Base-by-base conservation (phyloP, 768 basidiomycete genomes). In the Dendrothele bispora region DNA sequence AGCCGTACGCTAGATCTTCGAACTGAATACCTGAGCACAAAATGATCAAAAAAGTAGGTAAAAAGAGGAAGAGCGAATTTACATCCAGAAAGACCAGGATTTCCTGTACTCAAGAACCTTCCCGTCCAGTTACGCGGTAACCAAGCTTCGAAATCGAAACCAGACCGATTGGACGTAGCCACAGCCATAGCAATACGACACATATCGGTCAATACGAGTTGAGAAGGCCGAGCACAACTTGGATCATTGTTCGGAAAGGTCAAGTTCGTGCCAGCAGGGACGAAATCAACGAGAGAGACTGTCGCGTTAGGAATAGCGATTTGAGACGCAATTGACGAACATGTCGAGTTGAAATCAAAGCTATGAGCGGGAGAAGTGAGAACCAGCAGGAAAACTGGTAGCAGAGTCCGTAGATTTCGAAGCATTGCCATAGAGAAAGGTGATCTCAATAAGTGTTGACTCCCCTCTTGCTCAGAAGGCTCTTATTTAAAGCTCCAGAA, bases 21-120 rank as follows among this genome's bases (percentile, higher is more conserved):
- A 56, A 56, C n/a, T 54, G 53, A 36, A 59, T 56, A 39, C 57
- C 57, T 59, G 27, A 8, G 14, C 25, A 46, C 15, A 36, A 14
- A 10, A 20, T 18, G 7, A 18, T 43, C 8, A 43, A 29, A 20
- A 11, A 11, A 2, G 25, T 5, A 32, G n/a, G 11, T 18, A 5
- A 14, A 26, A 11, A 17, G n/a, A 3, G 21, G 5, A 14, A 20
- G 20, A 37, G 15, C 20, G 6, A 36, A 5, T 2, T 26, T 36
- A 54, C 53, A 54, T 37, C 53, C 53, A 21, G n/a, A 25, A 37
- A 51, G n/a, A 10, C 50, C 50, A 2, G 50, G 42, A 32, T 55
- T 55, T 10, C 53, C 53, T 20, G 50, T 35, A 17, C 50, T 50
- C 28, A 55, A 20, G 24, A 55, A 42, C 7, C 50, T 6, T 2